These are phyloP conservation scores for Asterophora lycoperdoides DNA, from an alignment of 768 basidiomycete species.

Conservation along the genomic window DNA sequence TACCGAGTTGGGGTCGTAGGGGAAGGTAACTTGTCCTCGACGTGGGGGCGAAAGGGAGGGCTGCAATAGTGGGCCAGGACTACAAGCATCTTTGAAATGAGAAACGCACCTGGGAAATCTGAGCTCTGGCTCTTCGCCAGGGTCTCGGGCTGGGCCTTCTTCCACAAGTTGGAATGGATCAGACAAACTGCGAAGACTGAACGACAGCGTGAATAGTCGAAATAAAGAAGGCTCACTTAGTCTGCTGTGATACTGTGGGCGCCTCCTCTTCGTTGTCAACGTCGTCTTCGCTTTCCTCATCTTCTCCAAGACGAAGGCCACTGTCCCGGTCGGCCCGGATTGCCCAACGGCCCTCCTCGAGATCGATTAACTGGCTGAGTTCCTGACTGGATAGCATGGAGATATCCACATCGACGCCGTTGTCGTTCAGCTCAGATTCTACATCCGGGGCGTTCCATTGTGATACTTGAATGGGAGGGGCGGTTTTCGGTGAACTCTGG, in stretches of 20 bases:
- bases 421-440: slow-evolving; percentile 12
- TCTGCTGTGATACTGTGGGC: slow-evolving; percentile 11
- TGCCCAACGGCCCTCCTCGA: slow-evolving; percentile 29
- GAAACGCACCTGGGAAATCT: slow-evolving; percentile 6
- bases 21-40: background rate
- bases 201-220: background rate
- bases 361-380: slow-evolving; percentile 33
- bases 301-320: background rate
- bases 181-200: background rate
- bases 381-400: slow-evolving; percentile 48
- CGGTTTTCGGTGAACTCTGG: background rate
- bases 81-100: background rate
- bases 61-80: background rate
- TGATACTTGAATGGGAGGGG: background rate
- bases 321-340: slow-evolving; percentile 17
- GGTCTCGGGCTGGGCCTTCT: background rate
- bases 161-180: slow-evolving; percentile 12
- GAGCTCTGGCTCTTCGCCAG: background rate
- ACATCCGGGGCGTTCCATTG: slow-evolving; percentile 7
- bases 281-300: slow-evolving; percentile 27
- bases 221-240: background rate
- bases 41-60: slow-evolving; percentile 4
- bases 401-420: slow-evolving; percentile 47
- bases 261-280: slow-evolving; percentile 28
- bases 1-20: slow-evolving; percentile 13